Evolutionary conservation across 1,139 yeast genomes (phyloP), one percentile per base, ranked within the genome.

Genomic region (Yamadazyma pseudoaaseri): DNA sequence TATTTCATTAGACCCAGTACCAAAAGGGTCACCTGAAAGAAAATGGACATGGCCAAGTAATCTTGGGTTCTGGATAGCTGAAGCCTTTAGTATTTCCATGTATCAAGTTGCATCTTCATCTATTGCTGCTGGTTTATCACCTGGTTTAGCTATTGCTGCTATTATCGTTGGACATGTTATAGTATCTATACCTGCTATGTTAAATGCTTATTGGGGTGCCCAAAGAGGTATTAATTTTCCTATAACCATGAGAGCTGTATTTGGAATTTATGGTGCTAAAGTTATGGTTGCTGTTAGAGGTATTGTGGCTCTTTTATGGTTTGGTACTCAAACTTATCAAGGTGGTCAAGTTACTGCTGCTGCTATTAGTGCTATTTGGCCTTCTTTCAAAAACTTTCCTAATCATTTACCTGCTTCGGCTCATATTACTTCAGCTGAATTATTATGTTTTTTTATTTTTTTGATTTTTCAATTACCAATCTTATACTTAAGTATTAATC

Each of bases 381-480:
- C 47, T 9, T 17, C 32, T 16, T 47, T 33, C 22, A 45, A 50
- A 18, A 40, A 48, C 12, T 46, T 54, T 27, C 45, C 51, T 15
- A 47, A 47, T 9, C 38, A 47, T 20, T 47, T 65, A 22, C 68
- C 70, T 3, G 61, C 42, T 14, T 40, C 47, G 3, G 54, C 52
- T 8, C 35, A 42, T 27, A 41, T 56, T 31, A 42, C 56, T 13
- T 52, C 49, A 5, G 50, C 51, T 17, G 59, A 54, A 30, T 43
- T 53, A 17, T 41, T 56, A 14, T 53, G 58, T 8, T 54, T 56
- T 26, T 38, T 54, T 17, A 43, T 56, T n/a, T 55, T 49, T 31
- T 46, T 47, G 8, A 23, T 43, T 15, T 16, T 55, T 1, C 51
- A 48, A 43, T 20, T 48, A 20, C 52, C 50, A 3, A 38, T 48